Conservation (phyloP, 2,329 filamentous ascomycete species). For the Ophiostoma ips region DNA sequence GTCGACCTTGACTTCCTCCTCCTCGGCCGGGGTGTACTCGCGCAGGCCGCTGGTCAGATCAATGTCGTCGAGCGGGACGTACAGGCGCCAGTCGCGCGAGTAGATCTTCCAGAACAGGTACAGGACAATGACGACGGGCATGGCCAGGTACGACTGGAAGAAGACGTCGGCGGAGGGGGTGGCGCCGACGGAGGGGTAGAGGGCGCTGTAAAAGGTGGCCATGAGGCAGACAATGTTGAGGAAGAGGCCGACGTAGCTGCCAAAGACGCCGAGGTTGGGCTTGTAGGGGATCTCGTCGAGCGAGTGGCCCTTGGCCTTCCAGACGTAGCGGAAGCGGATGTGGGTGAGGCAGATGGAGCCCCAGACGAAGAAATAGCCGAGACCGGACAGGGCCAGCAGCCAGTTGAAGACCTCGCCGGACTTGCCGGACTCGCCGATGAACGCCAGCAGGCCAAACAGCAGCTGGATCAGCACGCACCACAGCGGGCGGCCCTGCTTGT, state of each 20-base stretch:
- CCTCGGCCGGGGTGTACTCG: slow-evolving; percentile 36
- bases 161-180: slow-evolving; percentile 32
- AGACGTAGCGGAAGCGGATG: slow-evolving; percentile 50
- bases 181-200: slow-evolving; percentile 29
- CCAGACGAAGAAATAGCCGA: slow-evolving; percentile 66
- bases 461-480: slow-evolving; percentile 38
- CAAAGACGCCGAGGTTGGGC: slow-evolving; percentile 41
- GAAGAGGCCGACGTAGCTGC: slow-evolving; percentile 53
- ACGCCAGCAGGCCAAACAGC: slow-evolving; percentile 46
- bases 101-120: slow-evolving; percentile 55
- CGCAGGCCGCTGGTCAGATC: slow-evolving; percentile 47
- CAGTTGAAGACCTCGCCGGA: slow-evolving; percentile 42
- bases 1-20: slow-evolving; percentile 20
- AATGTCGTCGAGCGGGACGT: slow-evolving; percentile 43
- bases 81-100: slow-evolving; percentile 36
- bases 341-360: slow-evolving; percentile 51
- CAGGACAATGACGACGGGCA: slow-evolving; percentile 39
- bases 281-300: slow-evolving; percentile 34
- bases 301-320: slow-evolving; percentile 43
- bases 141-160: slow-evolving; percentile 45
- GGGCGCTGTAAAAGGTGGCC: slow-evolving; percentile 57
- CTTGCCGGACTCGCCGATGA: slow-evolving; percentile 33
- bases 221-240: slow-evolving; percentile 56
- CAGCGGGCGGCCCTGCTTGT: slow-evolving; percentile 45
- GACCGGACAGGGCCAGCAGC: slow-evolving; percentile 57